Base-by-base conservation (phyloP, 305 asterid genomes). In the Plantago coronopus region DNA sequence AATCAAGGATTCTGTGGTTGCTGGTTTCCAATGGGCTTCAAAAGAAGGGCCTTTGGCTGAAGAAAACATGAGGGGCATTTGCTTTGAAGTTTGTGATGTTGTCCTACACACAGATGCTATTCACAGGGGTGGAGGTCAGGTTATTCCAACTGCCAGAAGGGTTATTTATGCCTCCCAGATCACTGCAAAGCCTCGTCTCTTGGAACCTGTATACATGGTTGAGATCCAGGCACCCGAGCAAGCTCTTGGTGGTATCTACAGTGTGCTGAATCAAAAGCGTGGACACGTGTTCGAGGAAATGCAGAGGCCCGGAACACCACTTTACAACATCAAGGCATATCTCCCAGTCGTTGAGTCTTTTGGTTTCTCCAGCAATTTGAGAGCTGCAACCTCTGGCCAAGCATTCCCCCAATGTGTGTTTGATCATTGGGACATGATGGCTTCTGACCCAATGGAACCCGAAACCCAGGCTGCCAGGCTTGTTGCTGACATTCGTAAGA, bases 21-120 rank as follows among this genome's bases (percentile, higher is more conserved):
- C 91, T n/a, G 95, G 96, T 48, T 88, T 88, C 79, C 91, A 83
- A 58, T 87, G 89, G 96, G 96, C 96, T 42, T 88, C 96, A 0
- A 85, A 83, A 78, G 96, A 85, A 65, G 96, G 96, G 11, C 83
- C 91, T 0, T 59, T 88, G 68, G 78, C 87, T 17, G 94, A 85
- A 50, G 94, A 88, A 57, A 85, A 87, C 81, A 85, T 87, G 96
- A 73, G 95, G 37, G 94, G 91, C 40, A 82, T 87, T 22, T 82
- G 95, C 81, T 87, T 78, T 66, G 93, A 87, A 71, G 86, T 83
- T 1, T 81, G 91, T 42, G 95, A 86, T 64, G 91, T 81, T 19
- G 95, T 86, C 18, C 95, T 86, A 31, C 91, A 83, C 20, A 66
- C 95, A 63, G 95, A 86, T 81, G 95, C 95, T 13, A 85, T 85